Evolutionary conservation across 371 early-diverging fungal species (phyloP), one percentile per base, ranked within the genome.

Genomic region (Rhizopus arrhizus): DNA sequence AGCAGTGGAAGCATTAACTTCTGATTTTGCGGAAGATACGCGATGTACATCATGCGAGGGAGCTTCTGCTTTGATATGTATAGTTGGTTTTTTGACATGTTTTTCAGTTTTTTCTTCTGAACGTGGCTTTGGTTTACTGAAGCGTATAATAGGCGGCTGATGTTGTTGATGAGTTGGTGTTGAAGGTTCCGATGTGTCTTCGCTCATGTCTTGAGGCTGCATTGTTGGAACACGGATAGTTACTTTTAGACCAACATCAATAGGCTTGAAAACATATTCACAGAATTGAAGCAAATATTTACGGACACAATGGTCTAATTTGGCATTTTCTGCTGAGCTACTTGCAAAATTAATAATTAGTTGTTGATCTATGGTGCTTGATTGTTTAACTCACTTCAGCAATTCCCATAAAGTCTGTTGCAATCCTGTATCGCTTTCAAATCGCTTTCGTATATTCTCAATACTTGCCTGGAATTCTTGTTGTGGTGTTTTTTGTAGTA

Each of bases 271-370:
- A 59, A 82, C 72, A 56, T 81, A 77, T 55, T 85, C 84, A 54
- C 84, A 85, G 45, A 85, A 80, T 33, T 82, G 80, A 16, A 85
- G 57, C 10, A 85, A 50, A 49, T 81, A 84, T 59, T 85, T 85
- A 22, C 81, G 70, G 31, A 78, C 72, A 16, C 77, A 78, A 34
- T 85, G 84, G 65, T 82, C 84, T 61, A 85, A 34, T 31, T 72
- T 53, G 11, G 66, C 58, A 38, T 68, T 71, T 56, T 74, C 73
- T 4, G 70, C 11, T 9, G 73, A 69, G 32, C 73, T 72, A 59
- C 3, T 31, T 8, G 15, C 11, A 45, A 15, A 55, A 15, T 11
- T 13, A 35, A 59, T 33, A 33, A 10, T 5, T 15, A 47, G 54
- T 51, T 38, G 34, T 35, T 9, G 7, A n/a, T 33, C 8, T 5